Base-by-base conservation (phyloP, 2,329 filamentous ascomycete genomes). In the Thelonectria olida region DNA sequence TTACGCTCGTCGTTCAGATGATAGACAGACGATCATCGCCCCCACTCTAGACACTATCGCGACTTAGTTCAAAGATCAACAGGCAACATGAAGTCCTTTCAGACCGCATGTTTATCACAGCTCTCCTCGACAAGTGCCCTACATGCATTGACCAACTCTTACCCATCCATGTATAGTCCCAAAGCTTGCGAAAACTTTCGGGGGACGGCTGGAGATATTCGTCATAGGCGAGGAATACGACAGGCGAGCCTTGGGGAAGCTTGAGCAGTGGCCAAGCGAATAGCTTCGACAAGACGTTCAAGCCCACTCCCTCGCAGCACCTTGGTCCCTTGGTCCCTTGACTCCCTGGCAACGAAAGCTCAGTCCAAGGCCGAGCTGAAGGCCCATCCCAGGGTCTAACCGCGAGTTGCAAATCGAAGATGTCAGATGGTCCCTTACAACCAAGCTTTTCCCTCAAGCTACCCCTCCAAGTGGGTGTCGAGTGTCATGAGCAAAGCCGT, bases 381-480 rank as follows among this genome's bases (percentile, higher is more conserved):
- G 50, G 41, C 20, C 49, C 49, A 25, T 10, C 17, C 23, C 42
- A 31, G 25, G 38, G 51, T 54, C 41, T 45, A 45, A 45, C 42
- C 42, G 25, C 42, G 3, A 15, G 5, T 22, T 45, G 42, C 39
- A 45, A 28, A 47, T 44, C 23, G 25, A 56, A 56, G 17, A 39
- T 56, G 53, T 56, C 53, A 56, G 53, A 56, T 56, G 53, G 53
- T 47, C 53, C 34, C 45, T 38, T 25, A 20, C 20, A 31, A 25
- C 49, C 27, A 48, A 45, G 22, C 44, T 23, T 19, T 9, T 47
- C 39, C 34, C 48, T 19, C 53, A 44, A 47, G 44, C 23, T 28
- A 15, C 42, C 23, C 13, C 42, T 27, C 42, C 22, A 28, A 45
- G 51, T 47, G 42, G 54, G 54, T 39, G 49, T 52, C 48, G 25